Percentiles rank a stretch among this genome's conserved stretches.
phyloP scores from a whole-genome alignment of 1,284 basidiomycete genomes.

The Cryptococcus sp. region DNA sequence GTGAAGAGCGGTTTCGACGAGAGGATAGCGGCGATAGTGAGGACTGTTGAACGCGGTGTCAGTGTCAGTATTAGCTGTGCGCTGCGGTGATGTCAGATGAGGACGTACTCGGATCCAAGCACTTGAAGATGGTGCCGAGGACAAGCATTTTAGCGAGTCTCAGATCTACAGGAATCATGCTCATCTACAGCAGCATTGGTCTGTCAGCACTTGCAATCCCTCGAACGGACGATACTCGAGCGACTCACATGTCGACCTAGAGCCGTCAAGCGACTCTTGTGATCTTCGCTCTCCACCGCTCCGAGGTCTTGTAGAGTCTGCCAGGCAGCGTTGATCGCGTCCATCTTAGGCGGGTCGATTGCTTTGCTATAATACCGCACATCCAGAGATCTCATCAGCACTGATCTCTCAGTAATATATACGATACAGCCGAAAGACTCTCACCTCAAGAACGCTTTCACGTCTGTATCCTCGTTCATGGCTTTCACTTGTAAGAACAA shows the following conservation, averaged over 20 bases:
- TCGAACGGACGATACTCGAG: background rate
- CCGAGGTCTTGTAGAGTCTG: conserved; percentile 74
- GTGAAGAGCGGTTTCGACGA: conserved; percentile 86
- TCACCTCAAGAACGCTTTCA: conserved; percentile 61
- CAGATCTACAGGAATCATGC: conserved; percentile 84
- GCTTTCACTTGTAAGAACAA: conserved; percentile 82
- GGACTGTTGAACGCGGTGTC: conserved; percentile 56
- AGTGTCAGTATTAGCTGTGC: background rate
- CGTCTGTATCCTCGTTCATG: conserved; percentile 75
- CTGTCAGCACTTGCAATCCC: conserved; percentile 1
- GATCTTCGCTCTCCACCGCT: conserved; percentile 68
- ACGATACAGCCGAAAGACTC: background rate
- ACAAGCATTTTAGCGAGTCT: conserved; percentile 92
- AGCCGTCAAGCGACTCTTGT: conserved; percentile 66
- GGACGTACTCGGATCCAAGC: conserved; percentile 59
- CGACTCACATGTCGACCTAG: conserved; percentile 76
- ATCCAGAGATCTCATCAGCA: background rate
- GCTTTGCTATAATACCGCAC: conserved; percentile 58
- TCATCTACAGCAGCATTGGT: conserved; percentile 56
- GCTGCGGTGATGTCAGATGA: background rate
- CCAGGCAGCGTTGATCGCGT: conserved; percentile 78
- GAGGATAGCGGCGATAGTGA: conserved; percentile 80
- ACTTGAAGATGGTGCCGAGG: conserved; percentile 75
- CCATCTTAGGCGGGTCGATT: conserved; percentile 77
- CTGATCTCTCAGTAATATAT: background rate